Percentiles rank a stretch among this genome's conserved stretches.
Conservation (phyloP, 2,329 filamentous ascomycete species). For the Cytospora piceae region DNA sequence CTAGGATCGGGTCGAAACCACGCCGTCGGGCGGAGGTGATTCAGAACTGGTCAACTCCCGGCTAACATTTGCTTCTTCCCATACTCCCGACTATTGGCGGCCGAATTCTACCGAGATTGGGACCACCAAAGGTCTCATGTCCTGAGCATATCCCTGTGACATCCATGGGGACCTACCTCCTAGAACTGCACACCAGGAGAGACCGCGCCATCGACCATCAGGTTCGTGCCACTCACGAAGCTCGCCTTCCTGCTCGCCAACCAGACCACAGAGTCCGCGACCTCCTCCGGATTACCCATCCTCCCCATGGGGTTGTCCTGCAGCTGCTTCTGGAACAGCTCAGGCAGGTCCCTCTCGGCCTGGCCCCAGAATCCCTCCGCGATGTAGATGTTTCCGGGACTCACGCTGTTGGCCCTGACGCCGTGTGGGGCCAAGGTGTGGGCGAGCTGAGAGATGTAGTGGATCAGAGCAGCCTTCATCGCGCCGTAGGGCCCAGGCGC, state of each 20-base stretch:
- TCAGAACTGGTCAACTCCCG: too few species aligned
- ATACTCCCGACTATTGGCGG: not conserved
- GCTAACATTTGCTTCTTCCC: not conserved
- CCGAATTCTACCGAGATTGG: not conserved
- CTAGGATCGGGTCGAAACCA: not conserved
- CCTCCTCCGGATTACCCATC: slow-evolving; percentile 32
- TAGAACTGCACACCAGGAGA: slow-evolving; percentile 31
- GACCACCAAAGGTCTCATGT: not conserved
- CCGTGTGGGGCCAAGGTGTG: slow-evolving; percentile 41
- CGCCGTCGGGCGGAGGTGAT: not conserved
- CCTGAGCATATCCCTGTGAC: not conserved
- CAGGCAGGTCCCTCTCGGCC: slow-evolving; percentile 38
- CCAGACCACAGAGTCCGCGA: slow-evolving; percentile 33
- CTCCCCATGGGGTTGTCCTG: slow-evolving; percentile 31
- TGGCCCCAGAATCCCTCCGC: slow-evolving; percentile 42
- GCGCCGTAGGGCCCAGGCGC: slow-evolving; percentile 42
- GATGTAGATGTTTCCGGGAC: slow-evolving; percentile 43
- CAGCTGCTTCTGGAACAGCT: slow-evolving; percentile 36
- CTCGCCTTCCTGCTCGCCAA: slow-evolving; percentile 31
- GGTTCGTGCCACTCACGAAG: slow-evolving; percentile 31
- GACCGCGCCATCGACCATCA: slow-evolving; percentile 32
- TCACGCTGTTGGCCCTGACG: slow-evolving; percentile 42
- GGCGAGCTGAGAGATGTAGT: slow-evolving; percentile 42
- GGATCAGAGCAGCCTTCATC: slow-evolving; percentile 42
- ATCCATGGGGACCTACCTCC: not conserved